Conservation (phyloP, 2,329 filamentous ascomycete genomes). For the Colletotrichum neosansevieriae region DNA sequence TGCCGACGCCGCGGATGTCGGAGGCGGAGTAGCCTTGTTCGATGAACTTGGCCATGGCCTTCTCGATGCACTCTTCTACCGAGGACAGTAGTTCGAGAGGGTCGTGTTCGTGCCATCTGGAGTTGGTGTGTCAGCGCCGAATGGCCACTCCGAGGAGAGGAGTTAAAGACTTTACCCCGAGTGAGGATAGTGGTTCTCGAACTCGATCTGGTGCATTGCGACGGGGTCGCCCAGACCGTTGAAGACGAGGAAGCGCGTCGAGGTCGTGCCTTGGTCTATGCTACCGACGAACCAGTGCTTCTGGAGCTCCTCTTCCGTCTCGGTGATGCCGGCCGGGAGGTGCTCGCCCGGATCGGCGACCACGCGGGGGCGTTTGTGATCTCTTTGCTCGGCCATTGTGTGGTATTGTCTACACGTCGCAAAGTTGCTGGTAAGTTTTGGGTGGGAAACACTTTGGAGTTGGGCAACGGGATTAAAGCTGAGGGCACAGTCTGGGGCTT, state of each 20-base stretch:
- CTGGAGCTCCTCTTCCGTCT: conserved; percentile 49
- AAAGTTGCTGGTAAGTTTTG: neutral
- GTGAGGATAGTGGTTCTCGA: conserved; percentile 85
- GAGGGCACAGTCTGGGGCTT: neutral
- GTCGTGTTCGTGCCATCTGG: conserved; percentile 91
- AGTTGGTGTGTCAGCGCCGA: neutral
- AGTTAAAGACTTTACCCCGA: conserved; percentile 74
- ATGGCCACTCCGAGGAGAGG: neutral
- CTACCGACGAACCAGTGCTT: conserved; percentile 80
- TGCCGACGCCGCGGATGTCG: conserved; percentile 82
- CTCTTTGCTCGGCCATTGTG: conserved; percentile 35
- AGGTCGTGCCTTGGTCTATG: conserved; percentile 93
- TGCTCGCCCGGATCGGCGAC: conserved; percentile 37
- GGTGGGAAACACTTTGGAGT: neutral
- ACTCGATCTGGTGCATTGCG: conserved; percentile 87
- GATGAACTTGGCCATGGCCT: conserved; percentile 78
- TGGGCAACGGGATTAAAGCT: conserved; percentile 1
- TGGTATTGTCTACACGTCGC: neutral
- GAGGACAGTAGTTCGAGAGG: conserved; percentile 80
- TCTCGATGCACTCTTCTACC: conserved; percentile 83
- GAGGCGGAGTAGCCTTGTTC: conserved; percentile 74
- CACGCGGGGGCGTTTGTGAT: conserved; percentile 32
- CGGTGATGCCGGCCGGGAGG: conserved; percentile 48
- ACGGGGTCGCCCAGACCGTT: conserved; percentile 82
- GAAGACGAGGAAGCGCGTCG: conserved; percentile 91